These are phyloP conservation scores for Aspergillus pseudoviridinutans DNA, from an alignment of 2,329 filamentous ascomycete species.

Conservation along the genomic window DNA sequence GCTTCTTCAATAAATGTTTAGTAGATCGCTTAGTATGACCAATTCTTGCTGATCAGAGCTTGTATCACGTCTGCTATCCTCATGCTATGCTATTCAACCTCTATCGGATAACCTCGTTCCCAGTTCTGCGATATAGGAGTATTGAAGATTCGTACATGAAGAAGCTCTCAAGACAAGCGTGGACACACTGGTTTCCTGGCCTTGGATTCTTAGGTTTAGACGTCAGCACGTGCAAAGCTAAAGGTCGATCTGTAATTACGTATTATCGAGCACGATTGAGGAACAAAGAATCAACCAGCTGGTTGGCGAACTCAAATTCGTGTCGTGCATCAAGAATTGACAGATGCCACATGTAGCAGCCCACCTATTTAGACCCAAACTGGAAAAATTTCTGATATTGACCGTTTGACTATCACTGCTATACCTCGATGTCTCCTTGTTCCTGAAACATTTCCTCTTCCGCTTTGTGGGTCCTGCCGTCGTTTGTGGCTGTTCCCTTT, in stretches of 20 bases:
- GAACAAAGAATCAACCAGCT: neutral
- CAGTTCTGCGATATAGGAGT: too few relatives aligned
- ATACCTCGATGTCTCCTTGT: neutral
- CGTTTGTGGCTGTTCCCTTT: slow-evolving; percentile 9
- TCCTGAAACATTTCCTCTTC: neutral
- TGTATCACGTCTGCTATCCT: too few relatives aligned
- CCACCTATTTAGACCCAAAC: neutral
- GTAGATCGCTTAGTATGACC: too few relatives aligned
- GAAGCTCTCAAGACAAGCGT: too few relatives aligned
- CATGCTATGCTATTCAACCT: too few relatives aligned
- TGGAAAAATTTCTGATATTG: neutral
- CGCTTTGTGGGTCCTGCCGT: slow-evolving; percentile 1
- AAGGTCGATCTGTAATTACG: neutral
- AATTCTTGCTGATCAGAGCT: too few relatives aligned
- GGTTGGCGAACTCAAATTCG: neutral
- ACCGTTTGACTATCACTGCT: neutral
- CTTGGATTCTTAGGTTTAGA: neutral
- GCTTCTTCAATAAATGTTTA: too few relatives aligned
- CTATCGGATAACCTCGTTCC: too few relatives aligned
- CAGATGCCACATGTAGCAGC: neutral
- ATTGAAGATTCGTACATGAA: too few relatives aligned
- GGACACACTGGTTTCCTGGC: too few relatives aligned
- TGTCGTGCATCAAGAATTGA: neutral
- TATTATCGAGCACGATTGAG: neutral
- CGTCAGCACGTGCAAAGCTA: neutral